phyloP scores from a whole-genome alignment of 768 basidiomycete species.

The Suillus alpinus region DNA sequence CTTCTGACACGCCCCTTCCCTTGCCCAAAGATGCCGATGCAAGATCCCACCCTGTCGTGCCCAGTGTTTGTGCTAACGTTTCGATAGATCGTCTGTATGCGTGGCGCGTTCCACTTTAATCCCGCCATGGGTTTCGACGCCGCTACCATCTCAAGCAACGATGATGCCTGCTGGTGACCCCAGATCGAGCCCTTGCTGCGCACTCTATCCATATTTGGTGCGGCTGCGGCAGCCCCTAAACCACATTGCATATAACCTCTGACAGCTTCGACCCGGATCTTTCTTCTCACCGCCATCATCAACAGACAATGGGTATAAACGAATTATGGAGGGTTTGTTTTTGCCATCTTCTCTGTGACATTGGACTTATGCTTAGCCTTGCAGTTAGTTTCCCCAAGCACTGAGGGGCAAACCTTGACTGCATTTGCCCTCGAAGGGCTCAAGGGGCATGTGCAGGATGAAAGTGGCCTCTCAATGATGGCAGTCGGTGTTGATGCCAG shows the following conservation, averaged over 20 bases:
- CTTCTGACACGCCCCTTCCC: background rate
- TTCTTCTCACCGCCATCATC: background rate
- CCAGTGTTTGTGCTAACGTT: too few relatives aligned
- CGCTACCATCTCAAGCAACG: too few relatives aligned
- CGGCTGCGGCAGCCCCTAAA: background rate
- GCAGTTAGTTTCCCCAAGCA: background rate
- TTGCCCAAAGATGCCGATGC: too few relatives aligned
- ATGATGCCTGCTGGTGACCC: too few relatives aligned
- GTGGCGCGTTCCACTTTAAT: too few relatives aligned
- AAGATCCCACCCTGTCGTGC: too few relatives aligned
- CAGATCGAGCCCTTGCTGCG: background rate
- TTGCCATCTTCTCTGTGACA: too few relatives aligned
- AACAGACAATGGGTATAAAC: slow-evolving; percentile 2
- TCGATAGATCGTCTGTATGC: too few relatives aligned
- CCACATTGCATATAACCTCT: background rate
- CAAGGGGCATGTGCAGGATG: background rate
- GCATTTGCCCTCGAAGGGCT: background rate
- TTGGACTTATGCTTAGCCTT: background rate
- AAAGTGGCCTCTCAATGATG: background rate
- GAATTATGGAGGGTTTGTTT: slow-evolving; percentile 3
- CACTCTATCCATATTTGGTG: background rate
- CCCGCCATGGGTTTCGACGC: background rate
- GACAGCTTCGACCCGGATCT: background rate
- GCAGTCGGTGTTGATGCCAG: slow-evolving; percentile 16
- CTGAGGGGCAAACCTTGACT: background rate